phyloP scores from a whole-genome alignment of 2,329 filamentous ascomycete species.

The Paraconiothyrium sp. region DNA sequence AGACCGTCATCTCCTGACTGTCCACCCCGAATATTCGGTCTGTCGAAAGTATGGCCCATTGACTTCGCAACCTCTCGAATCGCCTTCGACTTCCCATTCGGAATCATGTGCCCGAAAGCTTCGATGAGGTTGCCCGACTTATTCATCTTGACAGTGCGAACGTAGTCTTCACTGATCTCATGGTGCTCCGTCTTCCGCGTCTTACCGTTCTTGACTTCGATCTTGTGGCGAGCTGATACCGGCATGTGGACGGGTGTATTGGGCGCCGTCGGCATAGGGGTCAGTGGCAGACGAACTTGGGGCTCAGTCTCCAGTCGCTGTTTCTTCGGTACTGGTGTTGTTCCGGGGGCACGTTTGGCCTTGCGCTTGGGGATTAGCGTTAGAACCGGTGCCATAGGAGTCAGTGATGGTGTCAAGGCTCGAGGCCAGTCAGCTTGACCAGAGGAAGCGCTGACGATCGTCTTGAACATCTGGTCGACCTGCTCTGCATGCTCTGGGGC shows the following conservation, averaged over 20 bases:
- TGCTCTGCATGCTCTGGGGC: slow-evolving; percentile 8
- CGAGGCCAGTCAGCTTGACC: neutral
- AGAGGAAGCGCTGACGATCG: neutral
- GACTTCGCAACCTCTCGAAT: neutral
- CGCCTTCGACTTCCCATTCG: neutral
- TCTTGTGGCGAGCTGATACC: neutral
- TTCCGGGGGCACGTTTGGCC: neutral
- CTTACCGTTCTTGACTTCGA: neutral
- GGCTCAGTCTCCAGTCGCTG: neutral
- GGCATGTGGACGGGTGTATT: neutral
- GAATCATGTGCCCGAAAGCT: neutral
- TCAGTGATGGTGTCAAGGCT: neutral
- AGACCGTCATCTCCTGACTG: neutral
- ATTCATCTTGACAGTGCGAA: neutral
- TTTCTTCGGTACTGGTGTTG: neutral
- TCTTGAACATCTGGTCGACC: slow-evolving; percentile 16
- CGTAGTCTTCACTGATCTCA: neutral
- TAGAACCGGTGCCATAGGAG: neutral
- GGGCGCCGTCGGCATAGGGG: neutral
- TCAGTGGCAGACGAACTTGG: neutral
- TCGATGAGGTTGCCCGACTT: neutral
- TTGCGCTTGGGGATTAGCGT: neutral
- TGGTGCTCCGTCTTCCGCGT: neutral
- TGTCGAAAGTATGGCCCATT: neutral
- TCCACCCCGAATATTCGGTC: neutral